These are phyloP conservation scores for Arachnomyces sp. DNA, from an alignment of 2,329 filamentous ascomycete species.

Conservation along the genomic window DNA sequence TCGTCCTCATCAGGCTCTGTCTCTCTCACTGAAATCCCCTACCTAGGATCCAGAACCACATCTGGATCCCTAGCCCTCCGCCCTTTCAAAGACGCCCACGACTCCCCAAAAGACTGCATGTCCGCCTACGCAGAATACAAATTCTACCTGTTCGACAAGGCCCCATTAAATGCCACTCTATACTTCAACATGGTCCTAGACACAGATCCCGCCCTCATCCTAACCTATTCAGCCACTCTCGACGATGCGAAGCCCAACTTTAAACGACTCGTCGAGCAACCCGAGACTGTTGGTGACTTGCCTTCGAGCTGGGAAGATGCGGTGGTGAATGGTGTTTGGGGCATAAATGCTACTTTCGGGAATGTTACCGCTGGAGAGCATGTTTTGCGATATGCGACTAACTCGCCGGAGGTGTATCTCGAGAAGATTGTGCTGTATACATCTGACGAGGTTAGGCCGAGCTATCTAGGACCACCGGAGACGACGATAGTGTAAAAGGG, in stretches of 20 bases:
- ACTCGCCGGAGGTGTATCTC: slow-evolving; percentile 47
- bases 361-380: slow-evolving; percentile 38
- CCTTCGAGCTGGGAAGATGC: slow-evolving; percentile 12
- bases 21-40: slow-evolving; percentile 47
- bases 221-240: slow-evolving; percentile 45
- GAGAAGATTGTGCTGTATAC: slow-evolving; percentile 52
- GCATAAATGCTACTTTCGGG: slow-evolving; percentile 18
- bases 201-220: slow-evolving; percentile 41
- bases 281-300: slow-evolving; percentile 9
- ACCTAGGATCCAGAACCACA: slow-evolving; percentile 49
- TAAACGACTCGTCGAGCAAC: slow-evolving; percentile 23
- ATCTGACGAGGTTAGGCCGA: slow-evolving; percentile 44
- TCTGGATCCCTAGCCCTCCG: slow-evolving; percentile 50
- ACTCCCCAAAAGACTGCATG: slow-evolving; percentile 35
- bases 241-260: slow-evolving; percentile 31
- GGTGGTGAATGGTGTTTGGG: slow-evolving; percentile 11
- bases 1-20: slow-evolving; percentile 17
- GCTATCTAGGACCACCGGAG: slow-evolving; percentile 52
- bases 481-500: slow-evolving; percentile 18
- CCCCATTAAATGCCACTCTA: slow-evolving; percentile 33
- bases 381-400: slow-evolving; percentile 44
- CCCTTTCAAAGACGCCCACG: slow-evolving; percentile 46
- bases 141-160: slow-evolving; percentile 51
- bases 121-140: slow-evolving; percentile 53
- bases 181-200: slow-evolving; percentile 42